phyloP scores from a whole-genome alignment of 495 filamentous ascomycete species.

The Neurospora terricola region DNA sequence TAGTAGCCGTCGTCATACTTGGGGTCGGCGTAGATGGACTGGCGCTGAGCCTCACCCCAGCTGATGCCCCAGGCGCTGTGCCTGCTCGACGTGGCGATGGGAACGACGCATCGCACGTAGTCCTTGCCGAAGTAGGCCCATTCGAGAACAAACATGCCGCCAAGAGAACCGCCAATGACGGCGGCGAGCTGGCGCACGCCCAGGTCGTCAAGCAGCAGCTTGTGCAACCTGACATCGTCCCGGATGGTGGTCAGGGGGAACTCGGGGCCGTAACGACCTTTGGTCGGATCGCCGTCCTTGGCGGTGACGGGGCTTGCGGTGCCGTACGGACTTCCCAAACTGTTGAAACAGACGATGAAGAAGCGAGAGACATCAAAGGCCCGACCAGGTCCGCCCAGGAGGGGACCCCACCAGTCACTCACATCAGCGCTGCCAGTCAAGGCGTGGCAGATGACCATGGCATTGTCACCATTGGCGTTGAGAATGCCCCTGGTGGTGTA shows the following conservation, averaged over 20 bases:
- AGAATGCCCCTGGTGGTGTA: constrained; percentile 81
- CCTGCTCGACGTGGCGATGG: constrained; percentile 87
- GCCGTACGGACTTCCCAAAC: constrained; percentile 90
- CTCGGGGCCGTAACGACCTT: constrained; percentile 83
- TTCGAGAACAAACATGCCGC: constrained; percentile 93
- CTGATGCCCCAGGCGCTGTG: constrained; percentile 99
- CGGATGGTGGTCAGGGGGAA: constrained; percentile 91
- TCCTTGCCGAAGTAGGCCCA: constrained; percentile 94
- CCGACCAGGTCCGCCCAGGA: constrained; percentile 78
- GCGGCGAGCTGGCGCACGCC: constrained; percentile 79
- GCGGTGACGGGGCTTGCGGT: constrained; percentile 90
- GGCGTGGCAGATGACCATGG: constrained; percentile 93
- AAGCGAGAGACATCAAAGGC: constrained; percentile 90
- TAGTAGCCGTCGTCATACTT: constrained; percentile 99
- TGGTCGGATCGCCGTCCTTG: constrained; percentile 64
- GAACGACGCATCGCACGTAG: constrained; percentile 83
- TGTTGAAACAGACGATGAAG: constrained; percentile 93
- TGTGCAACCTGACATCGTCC: constrained; percentile 94
- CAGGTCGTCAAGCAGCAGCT: constrained; percentile 78
- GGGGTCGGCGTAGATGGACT: constrained; percentile 96
- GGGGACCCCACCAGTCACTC: constrained; percentile 94
- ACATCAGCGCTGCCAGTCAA: constrained; percentile 94
- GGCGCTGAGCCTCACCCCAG: constrained; percentile 95
- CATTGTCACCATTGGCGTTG: constrained; percentile 71
- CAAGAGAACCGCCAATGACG: constrained; percentile 95